These are phyloP conservation scores for Colletotrichum cereale DNA, from an alignment of 2,329 filamentous ascomycete genomes.

Conservation along the genomic window DNA sequence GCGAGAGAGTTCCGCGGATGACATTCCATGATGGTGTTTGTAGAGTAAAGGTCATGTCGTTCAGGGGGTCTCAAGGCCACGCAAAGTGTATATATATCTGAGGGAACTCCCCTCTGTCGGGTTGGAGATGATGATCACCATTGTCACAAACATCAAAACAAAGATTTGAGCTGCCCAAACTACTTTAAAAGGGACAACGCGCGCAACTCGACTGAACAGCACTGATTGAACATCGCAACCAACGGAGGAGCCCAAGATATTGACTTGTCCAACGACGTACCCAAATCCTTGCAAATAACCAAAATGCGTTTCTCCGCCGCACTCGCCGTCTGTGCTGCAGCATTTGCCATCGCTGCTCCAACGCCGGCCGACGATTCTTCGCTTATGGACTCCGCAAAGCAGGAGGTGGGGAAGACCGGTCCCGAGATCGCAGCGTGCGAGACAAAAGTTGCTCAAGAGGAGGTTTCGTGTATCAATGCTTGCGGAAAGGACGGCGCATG, in stretches of 20 bases:
- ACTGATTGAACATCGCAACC: accelerated
- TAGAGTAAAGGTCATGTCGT: neutral
- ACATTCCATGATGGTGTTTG: neutral
- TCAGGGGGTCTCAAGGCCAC: neutral
- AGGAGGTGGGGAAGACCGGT: neutral
- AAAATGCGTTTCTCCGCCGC: conserved; percentile 6
- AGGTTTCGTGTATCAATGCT: neutral
- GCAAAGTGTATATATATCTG: neutral
- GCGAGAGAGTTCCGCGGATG: neutral
- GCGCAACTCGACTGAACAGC: too few species aligned
- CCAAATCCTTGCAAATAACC: neutral
- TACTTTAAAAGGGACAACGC: neutral
- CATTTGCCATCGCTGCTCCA: neutral
- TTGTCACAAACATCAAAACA: too few species aligned
- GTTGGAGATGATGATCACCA: accelerated
- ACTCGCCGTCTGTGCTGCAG: neutral
- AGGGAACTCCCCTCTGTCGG: accelerated
- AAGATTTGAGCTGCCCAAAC: neutral
- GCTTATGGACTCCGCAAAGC: neutral
- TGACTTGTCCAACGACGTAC: neutral
- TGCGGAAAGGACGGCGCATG: neutral
- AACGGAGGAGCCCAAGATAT: too few species aligned
- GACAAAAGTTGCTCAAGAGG: neutral
- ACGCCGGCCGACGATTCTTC: neutral
- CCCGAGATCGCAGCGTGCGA: neutral